Percentiles rank a stretch among this genome's conserved stretches.
These are phyloP conservation scores for Vitis rotundifolia DNA, from an alignment of 164 flowering plant species.

Conservation along the genomic window DNA sequence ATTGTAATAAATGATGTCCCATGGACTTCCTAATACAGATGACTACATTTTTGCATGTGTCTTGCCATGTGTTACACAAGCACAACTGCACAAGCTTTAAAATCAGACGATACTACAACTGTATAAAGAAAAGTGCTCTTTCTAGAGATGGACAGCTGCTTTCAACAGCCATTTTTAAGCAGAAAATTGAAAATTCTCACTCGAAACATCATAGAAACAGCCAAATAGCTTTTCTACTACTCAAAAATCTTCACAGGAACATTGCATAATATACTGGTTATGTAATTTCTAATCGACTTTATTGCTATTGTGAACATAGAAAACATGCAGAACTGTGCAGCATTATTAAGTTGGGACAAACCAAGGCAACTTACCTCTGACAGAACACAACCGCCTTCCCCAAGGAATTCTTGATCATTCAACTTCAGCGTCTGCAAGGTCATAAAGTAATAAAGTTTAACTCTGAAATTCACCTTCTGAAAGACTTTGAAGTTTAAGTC, in stretches of 20 bases:
- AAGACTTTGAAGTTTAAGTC: no score
- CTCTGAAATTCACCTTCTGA: background rate
- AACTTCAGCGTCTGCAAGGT: conserved; percentile 61
- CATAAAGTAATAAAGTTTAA: background rate
- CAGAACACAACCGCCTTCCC: conserved; percentile 76
- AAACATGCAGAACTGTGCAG: no score
- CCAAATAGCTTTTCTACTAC: background rate
- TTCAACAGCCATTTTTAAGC: background rate
- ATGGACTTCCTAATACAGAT: no score
- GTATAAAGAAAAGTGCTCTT: background rate
- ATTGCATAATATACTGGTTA: background rate
- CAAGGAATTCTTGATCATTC: conserved; percentile 82
- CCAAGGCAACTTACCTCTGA: conserved; percentile 60
- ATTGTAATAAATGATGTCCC: background rate
- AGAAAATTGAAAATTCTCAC: background rate
- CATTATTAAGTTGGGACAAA: background rate
- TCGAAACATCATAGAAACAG: background rate
- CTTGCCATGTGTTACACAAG: background rate
- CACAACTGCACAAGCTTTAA: background rate
- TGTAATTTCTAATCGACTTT: no score
- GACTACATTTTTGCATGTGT: no score
- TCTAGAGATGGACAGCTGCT: background rate
- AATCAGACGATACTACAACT: background rate
- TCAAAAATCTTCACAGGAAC: background rate
- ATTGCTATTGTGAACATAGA: no score